Conservation (phyloP, 306 rosid genomes). For the Acmispon strigosus region DNA sequence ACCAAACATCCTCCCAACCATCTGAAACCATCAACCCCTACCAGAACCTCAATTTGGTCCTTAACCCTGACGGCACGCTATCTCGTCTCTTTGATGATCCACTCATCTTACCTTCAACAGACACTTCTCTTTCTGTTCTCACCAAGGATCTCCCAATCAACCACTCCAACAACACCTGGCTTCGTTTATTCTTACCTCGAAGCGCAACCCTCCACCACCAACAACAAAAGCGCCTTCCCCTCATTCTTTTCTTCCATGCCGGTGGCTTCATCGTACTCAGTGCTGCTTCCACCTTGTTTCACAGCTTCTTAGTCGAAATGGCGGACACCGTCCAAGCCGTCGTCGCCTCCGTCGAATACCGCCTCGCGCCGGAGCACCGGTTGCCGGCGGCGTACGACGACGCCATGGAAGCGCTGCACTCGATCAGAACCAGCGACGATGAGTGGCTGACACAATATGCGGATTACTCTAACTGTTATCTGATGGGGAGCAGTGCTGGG, state of each 20-base stretch:
- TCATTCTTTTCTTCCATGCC: conserved; percentile 36
- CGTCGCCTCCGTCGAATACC: conserved; percentile 43
- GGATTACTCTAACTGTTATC: conserved; percentile 27
- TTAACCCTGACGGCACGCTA: conserved; percentile 31
- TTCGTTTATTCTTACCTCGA: conserved; percentile 37
- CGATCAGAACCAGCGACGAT: conserved; percentile 33
- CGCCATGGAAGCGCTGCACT: conserved; percentile 51
- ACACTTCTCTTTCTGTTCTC: conserved; percentile 25
- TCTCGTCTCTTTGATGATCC: conserved; percentile 18
- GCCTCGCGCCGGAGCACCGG: conserved; percentile 52
- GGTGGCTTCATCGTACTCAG: conserved; percentile 39
- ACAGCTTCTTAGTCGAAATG: conserved; percentile 24
- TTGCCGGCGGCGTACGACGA: conserved; percentile 52
- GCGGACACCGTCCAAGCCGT: conserved; percentile 23
- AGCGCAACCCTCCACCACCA: conserved; percentile 3
- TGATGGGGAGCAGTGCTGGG: conserved; percentile 49
- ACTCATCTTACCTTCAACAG: conserved; percentile 11
- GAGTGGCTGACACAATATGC: conserved; percentile 32
- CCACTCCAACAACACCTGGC: conserved; percentile 37
- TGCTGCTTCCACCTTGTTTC: conserved; percentile 21
- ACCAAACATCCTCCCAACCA: too few species aligned
- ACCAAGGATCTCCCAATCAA: conserved; percentile 42
- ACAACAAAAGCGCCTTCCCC: conserved; percentile 12
- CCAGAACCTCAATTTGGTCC: conserved; percentile 15
- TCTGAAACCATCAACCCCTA: conserved; percentile 24